A percentile compares a stretch with the other conserved stretches of the same genome.
Evolutionary conservation across 169 alveolate species (phyloP).

Genomic region (Perkinsus chesapeaki): DNA sequence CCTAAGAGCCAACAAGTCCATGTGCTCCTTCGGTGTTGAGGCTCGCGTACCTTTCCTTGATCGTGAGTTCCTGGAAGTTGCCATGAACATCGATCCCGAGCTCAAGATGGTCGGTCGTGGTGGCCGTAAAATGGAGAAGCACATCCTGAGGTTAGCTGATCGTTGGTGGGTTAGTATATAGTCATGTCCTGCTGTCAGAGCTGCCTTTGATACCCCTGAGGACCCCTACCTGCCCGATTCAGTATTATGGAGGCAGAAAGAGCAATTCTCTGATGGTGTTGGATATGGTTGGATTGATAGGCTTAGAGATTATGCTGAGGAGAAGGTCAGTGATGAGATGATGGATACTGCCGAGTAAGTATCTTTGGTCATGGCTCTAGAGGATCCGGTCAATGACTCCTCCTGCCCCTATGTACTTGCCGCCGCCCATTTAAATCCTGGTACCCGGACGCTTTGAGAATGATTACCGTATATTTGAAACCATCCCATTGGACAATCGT

Average conservation of each 20-base stretch:
- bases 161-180: neutral
- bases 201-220: slow-evolving; percentile 50
- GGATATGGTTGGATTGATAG: slow-evolving; percentile 58
- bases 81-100: slow-evolving; percentile 45
- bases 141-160: neutral
- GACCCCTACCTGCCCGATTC: slow-evolving; percentile 63
- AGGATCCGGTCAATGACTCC: slow-evolving; percentile 26
- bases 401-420: too few relatives aligned
- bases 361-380: slow-evolving; percentile 22
- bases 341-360: slow-evolving; percentile 15
- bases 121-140: neutral
- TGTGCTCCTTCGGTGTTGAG: slow-evolving; percentile 76
- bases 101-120: slow-evolving; percentile 30
- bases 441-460: slow-evolving; percentile 21
- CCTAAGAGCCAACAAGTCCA: slow-evolving; percentile 69
- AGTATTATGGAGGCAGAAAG: slow-evolving; percentile 72
- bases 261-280: slow-evolving; percentile 67
- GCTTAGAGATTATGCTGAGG: slow-evolving; percentile 43
- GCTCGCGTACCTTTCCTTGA: slow-evolving; percentile 78
- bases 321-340: slow-evolving; percentile 41
- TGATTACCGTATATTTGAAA: neutral
- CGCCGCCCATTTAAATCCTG: too few relatives aligned
- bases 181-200: slow-evolving; percentile 32
- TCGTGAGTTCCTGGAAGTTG: slow-evolving; percentile 46
- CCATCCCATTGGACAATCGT: neutral